A percentile compares a stretch with the other conserved stretches of the same genome.
Conservation (phyloP, 108 stramenopile species). For the Hondaea fermentalgiana region DNA sequence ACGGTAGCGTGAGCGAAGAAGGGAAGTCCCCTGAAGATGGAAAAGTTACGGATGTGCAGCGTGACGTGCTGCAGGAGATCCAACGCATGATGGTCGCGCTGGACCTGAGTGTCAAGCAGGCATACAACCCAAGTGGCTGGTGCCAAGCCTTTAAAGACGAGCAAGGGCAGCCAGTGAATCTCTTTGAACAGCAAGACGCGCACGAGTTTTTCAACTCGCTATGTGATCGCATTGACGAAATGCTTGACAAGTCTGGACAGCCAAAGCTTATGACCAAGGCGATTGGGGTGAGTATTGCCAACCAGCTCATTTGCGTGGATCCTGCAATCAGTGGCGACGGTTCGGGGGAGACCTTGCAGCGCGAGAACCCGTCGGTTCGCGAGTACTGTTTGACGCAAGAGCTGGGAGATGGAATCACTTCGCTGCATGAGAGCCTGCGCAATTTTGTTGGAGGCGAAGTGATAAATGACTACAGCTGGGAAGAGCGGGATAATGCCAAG, state of each 20-base stretch:
- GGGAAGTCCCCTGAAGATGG: neutral
- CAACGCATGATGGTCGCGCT: slow-evolving; percentile 23
- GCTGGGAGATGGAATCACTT: neutral
- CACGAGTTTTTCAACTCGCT: slow-evolving; percentile 42
- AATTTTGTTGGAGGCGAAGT: slow-evolving; percentile 16
- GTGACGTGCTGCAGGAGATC: neutral
- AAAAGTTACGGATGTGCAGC: neutral
- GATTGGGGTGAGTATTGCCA: slow-evolving; percentile 37
- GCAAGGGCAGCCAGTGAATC: slow-evolving; percentile 41
- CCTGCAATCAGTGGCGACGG: neutral
- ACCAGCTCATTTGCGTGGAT: slow-evolving; percentile 39
- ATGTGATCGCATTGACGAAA: slow-evolving; percentile 36
- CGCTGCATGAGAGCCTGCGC: neutral
- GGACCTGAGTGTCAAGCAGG: neutral
- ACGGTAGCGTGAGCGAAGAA: neutral
- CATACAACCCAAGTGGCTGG: neutral
- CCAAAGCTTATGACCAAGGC: slow-evolving; percentile 16
- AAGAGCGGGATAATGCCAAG: neutral
- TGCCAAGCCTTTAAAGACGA: slow-evolving; percentile 29
- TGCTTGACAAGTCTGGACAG: neutral
- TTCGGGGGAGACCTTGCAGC: neutral
- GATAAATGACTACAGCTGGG: slow-evolving; percentile 41
- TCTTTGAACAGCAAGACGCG: slow-evolving; percentile 52
- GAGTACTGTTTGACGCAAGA: neutral
- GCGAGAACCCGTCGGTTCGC: slow-evolving; percentile 19